Conservation (phyloP, 495 filamentous ascomycete species). For the Neurospora sp. region DNA sequence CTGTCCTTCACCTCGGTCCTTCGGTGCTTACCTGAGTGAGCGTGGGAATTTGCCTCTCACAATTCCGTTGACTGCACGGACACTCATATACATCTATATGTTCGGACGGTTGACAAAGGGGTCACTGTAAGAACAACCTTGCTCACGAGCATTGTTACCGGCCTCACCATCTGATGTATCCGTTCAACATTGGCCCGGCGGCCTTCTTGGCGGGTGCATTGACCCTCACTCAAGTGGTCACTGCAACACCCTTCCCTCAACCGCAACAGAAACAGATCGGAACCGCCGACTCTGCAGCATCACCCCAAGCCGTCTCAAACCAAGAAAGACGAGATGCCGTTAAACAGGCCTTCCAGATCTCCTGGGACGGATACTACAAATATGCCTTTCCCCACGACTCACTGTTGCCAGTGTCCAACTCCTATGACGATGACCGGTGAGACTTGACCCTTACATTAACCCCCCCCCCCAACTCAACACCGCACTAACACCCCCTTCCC, state of each 20-base stretch:
- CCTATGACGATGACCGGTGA: conserved; percentile 59
- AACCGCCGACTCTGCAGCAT: neutral
- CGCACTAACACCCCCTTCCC: neutral
- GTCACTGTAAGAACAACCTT: neutral
- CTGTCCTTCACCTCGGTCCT: neutral
- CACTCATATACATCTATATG: neutral
- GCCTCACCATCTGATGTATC: neutral
- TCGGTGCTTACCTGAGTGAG: neutral
- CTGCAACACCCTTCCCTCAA: neutral
- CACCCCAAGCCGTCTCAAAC: conserved; percentile 18
- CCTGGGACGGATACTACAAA: conserved; percentile 74
- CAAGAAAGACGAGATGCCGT: conserved; percentile 48
- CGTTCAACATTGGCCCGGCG: neutral
- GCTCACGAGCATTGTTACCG: neutral
- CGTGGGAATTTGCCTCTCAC: neutral
- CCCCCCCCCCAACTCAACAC: neutral
- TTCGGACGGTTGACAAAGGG: neutral
- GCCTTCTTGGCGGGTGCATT: neutral
- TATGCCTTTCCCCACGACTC: conserved; percentile 77
- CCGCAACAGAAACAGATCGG: neutral
- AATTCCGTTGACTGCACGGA: neutral
- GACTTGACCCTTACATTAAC: conserved; percentile 1
- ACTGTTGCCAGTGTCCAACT: conserved; percentile 56
- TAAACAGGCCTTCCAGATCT: conserved; percentile 62
- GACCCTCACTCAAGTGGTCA: conserved; percentile 1